Conservation (phyloP, 2,329 filamentous ascomycete genomes). For the Tolypocladium inflatum region DNA sequence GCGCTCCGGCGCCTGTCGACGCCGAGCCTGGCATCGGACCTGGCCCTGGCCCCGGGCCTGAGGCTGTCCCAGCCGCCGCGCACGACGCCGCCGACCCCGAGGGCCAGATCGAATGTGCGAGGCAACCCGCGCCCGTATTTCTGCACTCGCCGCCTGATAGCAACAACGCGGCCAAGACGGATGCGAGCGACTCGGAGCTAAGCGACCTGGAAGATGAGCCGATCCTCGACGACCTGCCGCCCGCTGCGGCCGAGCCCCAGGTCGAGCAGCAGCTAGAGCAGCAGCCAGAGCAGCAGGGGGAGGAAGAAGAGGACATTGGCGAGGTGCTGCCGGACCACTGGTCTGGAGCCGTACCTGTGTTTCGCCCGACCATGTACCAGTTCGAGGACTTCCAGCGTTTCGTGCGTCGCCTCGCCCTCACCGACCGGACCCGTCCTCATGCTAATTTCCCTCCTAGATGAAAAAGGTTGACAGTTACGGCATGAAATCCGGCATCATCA, state of each 20-base stretch:
- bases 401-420: conserved; percentile 39
- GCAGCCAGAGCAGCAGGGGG: conserved; percentile 14
- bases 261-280: conserved; percentile 9
- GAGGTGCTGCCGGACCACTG: conserved; percentile 81
- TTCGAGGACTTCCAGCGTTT: conserved; percentile 91
- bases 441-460: conserved; percentile 37
- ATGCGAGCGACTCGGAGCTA: conserved; percentile 54
- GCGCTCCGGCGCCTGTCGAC: conserved; percentile 30
- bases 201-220: conserved; percentile 54
- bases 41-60: conserved; percentile 2
- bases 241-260: conserved; percentile 10
- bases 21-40: conserved; percentile 3
- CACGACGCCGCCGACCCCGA: conserved; percentile 16
- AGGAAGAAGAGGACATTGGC: conserved; percentile 55
- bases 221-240: conserved; percentile 23
- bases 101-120: conserved; percentile 23
- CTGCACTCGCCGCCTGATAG: conserved; percentile 56
- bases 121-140: conserved; percentile 30
- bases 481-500: conserved; percentile 96
- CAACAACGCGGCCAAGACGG: conserved; percentile 49
- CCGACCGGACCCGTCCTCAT: not conserved
- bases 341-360: conserved; percentile 86
- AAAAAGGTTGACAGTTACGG: conserved; percentile 85
- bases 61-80: conserved; percentile 10
- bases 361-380: conserved; percentile 90